phyloP scores from a whole-genome alignment of 2,329 filamentous ascomycete species.

The Sarocladium strictum region DNA sequence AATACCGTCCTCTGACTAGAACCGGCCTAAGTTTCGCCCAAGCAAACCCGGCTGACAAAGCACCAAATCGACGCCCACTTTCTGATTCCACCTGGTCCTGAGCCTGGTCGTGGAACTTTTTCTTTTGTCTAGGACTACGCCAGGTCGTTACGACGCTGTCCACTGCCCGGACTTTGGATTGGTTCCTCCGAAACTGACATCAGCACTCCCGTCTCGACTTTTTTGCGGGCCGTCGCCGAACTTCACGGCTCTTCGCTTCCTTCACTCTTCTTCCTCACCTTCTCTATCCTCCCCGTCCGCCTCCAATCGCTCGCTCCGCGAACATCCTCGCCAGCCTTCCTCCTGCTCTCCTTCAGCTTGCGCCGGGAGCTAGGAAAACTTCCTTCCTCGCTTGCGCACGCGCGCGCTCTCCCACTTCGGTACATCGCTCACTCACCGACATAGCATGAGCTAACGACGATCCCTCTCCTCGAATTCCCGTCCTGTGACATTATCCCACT shows the following conservation, averaged over 20 bases:
- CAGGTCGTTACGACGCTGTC: not conserved
- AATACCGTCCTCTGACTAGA: not conserved
- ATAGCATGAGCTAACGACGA: slow-evolving; percentile 5
- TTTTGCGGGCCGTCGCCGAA: slow-evolving; percentile 7
- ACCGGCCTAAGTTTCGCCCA: not conserved
- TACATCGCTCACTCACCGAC: not conserved
- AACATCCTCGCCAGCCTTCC: too few species aligned
- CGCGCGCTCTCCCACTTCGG: not conserved
- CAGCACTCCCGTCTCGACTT: not conserved
- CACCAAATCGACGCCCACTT: not conserved
- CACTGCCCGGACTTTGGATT: not conserved
- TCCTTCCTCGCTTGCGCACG: not conserved
- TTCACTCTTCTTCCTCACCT: not conserved
- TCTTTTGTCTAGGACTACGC: too few species aligned
- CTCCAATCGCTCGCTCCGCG: too few species aligned
- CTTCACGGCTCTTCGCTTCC: not conserved
- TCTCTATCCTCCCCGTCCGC: not conserved
- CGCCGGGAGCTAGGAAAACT: not conserved
- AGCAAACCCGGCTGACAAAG: not conserved
- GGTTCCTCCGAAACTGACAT: not conserved
- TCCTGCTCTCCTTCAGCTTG: not conserved
- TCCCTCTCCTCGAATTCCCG: not conserved
- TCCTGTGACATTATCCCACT: not conserved
- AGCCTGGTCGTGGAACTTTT: too few species aligned
- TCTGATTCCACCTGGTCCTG: too few species aligned